Percentiles rank a stretch among this genome's conserved stretches.
Conservation (phyloP, 352 stramenopile species). For the Phytophthora fragariae region DNA sequence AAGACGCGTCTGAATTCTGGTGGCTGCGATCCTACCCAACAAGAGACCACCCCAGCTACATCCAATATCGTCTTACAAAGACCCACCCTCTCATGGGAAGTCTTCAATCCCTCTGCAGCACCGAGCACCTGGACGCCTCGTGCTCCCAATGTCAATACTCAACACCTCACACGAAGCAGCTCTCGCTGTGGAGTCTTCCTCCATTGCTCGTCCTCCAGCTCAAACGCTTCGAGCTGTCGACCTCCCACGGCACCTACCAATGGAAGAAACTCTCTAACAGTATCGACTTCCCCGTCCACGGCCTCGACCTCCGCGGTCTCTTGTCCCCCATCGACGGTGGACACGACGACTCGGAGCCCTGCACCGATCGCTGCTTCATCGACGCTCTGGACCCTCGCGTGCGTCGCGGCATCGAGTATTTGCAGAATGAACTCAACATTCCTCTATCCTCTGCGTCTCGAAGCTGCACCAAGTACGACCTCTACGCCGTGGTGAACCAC, state of each 20-base stretch:
- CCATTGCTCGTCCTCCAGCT: conserved; percentile 71
- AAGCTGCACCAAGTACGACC: conserved; percentile 77
- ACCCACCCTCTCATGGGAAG: conserved; percentile 49
- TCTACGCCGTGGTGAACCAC: conserved; percentile 97
- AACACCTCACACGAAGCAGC: conserved; percentile 54
- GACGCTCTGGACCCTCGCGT: conserved; percentile 33
- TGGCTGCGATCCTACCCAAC: conserved; percentile 28
- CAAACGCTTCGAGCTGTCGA: conserved; percentile 66
- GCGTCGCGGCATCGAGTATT: conserved; percentile 36
- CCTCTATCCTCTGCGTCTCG: conserved; percentile 53
- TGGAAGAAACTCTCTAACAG: conserved; percentile 87
- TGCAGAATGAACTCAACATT: conserved; percentile 50
- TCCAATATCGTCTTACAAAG: conserved; percentile 33
- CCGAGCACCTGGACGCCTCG: conserved; percentile 49
- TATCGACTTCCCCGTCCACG: conserved; percentile 93
- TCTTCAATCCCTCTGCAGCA: conserved; percentile 56
- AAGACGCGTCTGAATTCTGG: conserved; percentile 31
- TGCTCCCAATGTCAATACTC: conserved; percentile 51
- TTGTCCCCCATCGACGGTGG: conserved; percentile 29
- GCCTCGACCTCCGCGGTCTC: conserved; percentile 79
- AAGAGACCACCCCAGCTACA: conserved; percentile 52
- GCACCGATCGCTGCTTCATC: conserved; percentile 10
- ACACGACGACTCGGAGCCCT: conserved; percentile 21
- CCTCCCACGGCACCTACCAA: conserved; percentile 43
- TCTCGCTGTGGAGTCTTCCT: conserved; percentile 63